Percentiles rank a stretch among this genome's conserved stretches.
Conservation (phyloP, 768 basidiomycete genomes). For the Kondoa malvinella region DNA sequence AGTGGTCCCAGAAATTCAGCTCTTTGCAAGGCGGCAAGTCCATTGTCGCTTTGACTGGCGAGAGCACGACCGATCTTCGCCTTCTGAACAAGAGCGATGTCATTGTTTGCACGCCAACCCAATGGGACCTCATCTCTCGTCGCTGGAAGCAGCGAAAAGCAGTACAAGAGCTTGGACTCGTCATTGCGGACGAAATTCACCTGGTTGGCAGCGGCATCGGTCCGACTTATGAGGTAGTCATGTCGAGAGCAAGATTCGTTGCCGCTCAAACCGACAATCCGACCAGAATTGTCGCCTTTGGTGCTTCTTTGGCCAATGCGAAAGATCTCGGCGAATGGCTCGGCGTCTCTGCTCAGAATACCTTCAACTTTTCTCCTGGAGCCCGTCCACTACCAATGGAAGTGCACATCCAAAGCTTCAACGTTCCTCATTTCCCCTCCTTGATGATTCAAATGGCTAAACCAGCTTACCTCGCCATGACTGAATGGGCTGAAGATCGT, state of each 20-base stretch:
- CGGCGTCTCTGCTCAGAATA: slow-evolving; percentile 75
- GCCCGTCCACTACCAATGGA: slow-evolving; percentile 96
- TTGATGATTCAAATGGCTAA: slow-evolving; percentile 99
- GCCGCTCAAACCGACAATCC: slow-evolving; percentile 70
- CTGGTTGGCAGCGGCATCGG: slow-evolving; percentile 87
- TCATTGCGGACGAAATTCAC: slow-evolving; percentile 92
- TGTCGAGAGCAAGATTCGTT: slow-evolving; percentile 92
- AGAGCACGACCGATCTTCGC: slow-evolving; percentile 77
- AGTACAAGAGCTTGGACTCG: slow-evolving; percentile 74
- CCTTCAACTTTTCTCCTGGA: slow-evolving; percentile 95
- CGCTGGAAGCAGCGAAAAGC: slow-evolving; percentile 95
- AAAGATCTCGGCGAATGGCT: slow-evolving; percentile 96
- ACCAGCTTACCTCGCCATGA: slow-evolving; percentile 81
- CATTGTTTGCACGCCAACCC: slow-evolving; percentile 79
- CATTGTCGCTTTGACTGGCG: slow-evolving; percentile 82
- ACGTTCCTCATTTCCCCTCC: slow-evolving; percentile 92
- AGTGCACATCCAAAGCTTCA: slow-evolving; percentile 89
- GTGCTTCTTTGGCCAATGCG: slow-evolving; percentile 88
- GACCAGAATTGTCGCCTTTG: slow-evolving; percentile 84
- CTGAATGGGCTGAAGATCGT: slow-evolving; percentile 66
- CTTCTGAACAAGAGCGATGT: slow-evolving; percentile 80
- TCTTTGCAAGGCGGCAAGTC: slow-evolving; percentile 77
- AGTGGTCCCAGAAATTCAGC: slow-evolving; percentile 76
- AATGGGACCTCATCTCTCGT: slow-evolving; percentile 92
- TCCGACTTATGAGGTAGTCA: slow-evolving; percentile 86